Evolutionary conservation across 495 filamentous ascomycete species (phyloP).

Genomic region (Xylaria grammica): DNA sequence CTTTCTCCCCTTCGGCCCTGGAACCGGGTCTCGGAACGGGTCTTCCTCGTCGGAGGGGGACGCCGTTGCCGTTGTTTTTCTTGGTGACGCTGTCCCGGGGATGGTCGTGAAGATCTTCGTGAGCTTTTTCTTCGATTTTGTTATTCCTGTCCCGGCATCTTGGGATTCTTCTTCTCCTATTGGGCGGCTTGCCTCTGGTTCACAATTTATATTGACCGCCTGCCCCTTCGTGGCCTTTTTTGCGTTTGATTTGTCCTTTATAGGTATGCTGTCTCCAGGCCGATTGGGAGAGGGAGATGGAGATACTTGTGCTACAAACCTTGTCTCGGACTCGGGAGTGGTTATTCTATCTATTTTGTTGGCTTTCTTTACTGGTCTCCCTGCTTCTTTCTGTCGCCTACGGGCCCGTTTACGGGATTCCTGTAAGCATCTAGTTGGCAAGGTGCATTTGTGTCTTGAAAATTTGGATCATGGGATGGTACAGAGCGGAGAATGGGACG

Average conservation of each 20-base stretch:
- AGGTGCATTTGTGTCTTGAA: neutral
- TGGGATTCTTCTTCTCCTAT: neutral
- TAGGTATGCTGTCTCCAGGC: neutral
- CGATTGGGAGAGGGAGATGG: neutral
- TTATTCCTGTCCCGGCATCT: neutral
- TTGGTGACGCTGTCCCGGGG: neutral
- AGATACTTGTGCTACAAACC: neutral
- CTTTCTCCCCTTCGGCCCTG: neutral
- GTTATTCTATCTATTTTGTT: neutral
- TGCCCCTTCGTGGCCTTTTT: neutral
- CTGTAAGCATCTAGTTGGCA: neutral
- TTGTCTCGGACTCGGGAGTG: neutral
- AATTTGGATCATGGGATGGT: no score
- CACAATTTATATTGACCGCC: neutral
- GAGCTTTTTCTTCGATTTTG: neutral
- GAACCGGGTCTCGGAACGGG: constrained; percentile 13
- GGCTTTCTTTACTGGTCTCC: neutral
- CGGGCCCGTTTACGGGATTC: constrained; percentile 9
- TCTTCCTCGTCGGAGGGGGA: neutral
- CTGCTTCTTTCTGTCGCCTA: neutral
- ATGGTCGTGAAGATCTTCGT: neutral
- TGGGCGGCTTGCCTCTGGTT: neutral
- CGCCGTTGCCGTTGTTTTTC: neutral
- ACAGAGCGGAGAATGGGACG: no score
- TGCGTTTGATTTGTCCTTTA: no score